Base-by-base conservation (phyloP, 2,329 filamentous ascomycete species). In the Xylariaceae sp. region DNA sequence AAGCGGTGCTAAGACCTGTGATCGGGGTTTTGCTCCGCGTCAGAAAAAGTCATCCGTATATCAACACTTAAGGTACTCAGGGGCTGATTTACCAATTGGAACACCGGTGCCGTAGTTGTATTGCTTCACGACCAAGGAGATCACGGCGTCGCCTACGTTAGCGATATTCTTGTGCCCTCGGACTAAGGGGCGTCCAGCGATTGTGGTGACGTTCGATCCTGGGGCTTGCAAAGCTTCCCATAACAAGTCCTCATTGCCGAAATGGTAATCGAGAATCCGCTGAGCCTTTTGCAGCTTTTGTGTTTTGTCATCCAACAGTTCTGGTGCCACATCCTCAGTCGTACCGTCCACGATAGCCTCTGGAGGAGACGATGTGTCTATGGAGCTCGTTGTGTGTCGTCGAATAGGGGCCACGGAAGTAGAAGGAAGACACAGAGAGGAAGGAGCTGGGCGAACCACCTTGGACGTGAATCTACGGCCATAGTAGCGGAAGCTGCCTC, bases 181-280 rank as follows among this genome's bases (percentile, higher is more conserved):
- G 4, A 23, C 5, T 3, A 64, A 34, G 10, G 13, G 3, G 18
- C 51, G 58, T 30, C 44, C 58, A 30, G 52, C 47, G 35, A 52
- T 15, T 10, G 2, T 2, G 2, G 17, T 1, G 45, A 60, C 30
- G 23, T 49, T 17, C 44, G 51, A 53, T 3, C 57, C 53, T 1
- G 57, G 47, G n/a, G 61, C 53, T 44, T 62, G 61, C 30, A 65
- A 18, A 2, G 59, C 61, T 52, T 65, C 63, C 61, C 56, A 63
- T 13, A 65, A 51, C 6, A 62, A 9, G 8, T 60, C 51, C 49
- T 52, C 42, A 11, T 58, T 18, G 9, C 51, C 35, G 49, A 63
- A 63, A 10, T 44, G 3, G 23, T 65, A 63, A 17, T 56, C 44
- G 3, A 63, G n/a, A 13, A 60, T 53, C n/a, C 18, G 2, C 51